Evolutionary conservation across 257 asterid genomes (phyloP).

Genomic region (Salvia rosmarinus): DNA sequence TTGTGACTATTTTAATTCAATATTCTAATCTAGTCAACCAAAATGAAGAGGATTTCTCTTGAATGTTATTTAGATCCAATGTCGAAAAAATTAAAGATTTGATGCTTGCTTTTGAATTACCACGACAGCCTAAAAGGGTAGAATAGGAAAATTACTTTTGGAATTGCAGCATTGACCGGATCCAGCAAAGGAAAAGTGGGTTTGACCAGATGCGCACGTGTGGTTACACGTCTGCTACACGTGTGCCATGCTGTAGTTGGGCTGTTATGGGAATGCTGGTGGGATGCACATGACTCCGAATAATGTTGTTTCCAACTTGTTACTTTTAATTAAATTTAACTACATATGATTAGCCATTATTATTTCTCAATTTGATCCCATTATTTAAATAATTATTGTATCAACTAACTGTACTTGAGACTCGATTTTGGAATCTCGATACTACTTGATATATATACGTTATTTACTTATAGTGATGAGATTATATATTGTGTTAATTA

Average conservation of each 20-base stretch:
- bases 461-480: no score
- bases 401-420: neutral
- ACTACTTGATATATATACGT: neutral
- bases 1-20: no score
- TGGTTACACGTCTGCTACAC: slow-evolving; percentile 42
- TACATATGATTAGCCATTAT: slow-evolving; percentile 21
- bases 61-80: no score
- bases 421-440: slow-evolving; percentile 4
- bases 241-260: slow-evolving; percentile 57
- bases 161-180: slow-evolving; percentile 38
- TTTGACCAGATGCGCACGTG: slow-evolving; percentile 51
- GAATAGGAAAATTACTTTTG: neutral
- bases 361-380: neutral
- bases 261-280: slow-evolving; percentile 47
- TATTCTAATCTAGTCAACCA: no score
- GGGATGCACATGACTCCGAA: slow-evolving; percentile 57
- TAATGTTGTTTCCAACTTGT: slow-evolving; percentile 42
- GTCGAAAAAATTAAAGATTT: no score
- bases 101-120: no score
- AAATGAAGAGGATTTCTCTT: no score
- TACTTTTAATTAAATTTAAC: neutral
- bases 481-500: no score
- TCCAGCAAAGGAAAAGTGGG: slow-evolving; percentile 38
- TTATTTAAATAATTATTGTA: neutral
- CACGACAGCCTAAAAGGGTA: slow-evolving; percentile 3